These are phyloP conservation scores for Wickerhamomyces strasburgensis DNA, from an alignment of 805 yeast genomes.

Conservation along the genomic window DNA sequence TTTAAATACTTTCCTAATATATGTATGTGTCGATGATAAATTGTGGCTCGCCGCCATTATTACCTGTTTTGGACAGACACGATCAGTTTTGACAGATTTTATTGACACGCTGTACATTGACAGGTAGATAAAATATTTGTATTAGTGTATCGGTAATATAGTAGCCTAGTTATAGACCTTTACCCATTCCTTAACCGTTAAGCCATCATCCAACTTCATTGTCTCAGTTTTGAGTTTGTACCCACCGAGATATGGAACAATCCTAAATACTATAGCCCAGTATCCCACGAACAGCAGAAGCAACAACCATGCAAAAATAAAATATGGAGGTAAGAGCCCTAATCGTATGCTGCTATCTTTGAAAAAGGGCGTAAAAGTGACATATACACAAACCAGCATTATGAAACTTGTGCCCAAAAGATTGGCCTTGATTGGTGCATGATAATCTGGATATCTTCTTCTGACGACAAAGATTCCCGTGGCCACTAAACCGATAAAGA, in stretches of 20 bases:
- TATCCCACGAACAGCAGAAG: conserved; percentile 41
- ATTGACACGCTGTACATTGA: no score
- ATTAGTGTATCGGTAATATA: no score
- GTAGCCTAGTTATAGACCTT: conserved; percentile 23
- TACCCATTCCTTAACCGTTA: conserved; percentile 52
- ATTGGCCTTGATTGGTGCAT: conserved; percentile 49
- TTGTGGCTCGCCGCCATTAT: no score
- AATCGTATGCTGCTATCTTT: conserved; percentile 23
- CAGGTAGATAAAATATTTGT: no score
- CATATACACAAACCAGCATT: conserved; percentile 40
- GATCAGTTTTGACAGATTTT: no score
- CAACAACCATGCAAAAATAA: conserved; percentile 37
- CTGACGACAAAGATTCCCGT: conserved; percentile 55
- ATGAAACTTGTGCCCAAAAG: conserved; percentile 43
- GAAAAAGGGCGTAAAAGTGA: conserved; percentile 44
- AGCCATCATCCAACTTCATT: conserved; percentile 48
- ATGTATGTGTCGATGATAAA: no score
- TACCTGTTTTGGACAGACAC: no score
- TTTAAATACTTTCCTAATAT: no score
- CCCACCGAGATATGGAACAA: conserved; percentile 40
- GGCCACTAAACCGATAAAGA: conserved; percentile 47
- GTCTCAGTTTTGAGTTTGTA: conserved; percentile 42
- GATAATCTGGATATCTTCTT: conserved; percentile 40
- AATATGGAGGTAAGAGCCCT: conserved; percentile 29
- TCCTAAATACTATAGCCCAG: conserved; percentile 50